Base-by-base conservation (phyloP, 2,329 filamentous ascomycete species). In the Colletotrichum sublineola region DNA sequence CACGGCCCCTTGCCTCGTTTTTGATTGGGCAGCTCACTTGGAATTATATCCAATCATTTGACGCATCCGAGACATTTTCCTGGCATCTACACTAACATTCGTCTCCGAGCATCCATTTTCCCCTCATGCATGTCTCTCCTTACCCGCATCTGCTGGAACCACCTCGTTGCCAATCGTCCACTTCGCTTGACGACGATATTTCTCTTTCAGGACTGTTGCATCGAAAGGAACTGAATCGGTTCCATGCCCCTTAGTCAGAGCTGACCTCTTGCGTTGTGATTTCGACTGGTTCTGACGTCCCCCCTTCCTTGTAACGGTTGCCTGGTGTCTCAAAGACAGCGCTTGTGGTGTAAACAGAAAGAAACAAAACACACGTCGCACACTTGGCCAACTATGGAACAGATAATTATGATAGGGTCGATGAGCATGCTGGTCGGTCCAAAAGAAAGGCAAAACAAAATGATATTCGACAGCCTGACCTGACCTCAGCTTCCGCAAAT, bases 121-220 rank as follows among this genome's bases (percentile, higher is more conserved):
- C 67, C 58, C 50, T 74, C 68, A 75, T 78, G 76, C 76, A 78
- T 79, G 78, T 80, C 78, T 80, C 76, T 78, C 77, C 77, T 65
- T 79, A 77, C 75, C 76, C 73, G 77, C 74, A 70, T 70, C 73
- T 73, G 64, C 63, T 55, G 62, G 71, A 73, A 74, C 52, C 72
- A 52, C 24, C 29, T 67, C 67, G 58, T 66, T 20, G 42, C 69
- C 66, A 68, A 69, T 71, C 68, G 52, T 60, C 55, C 38, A 50
- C 66, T 52, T 65, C 29, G 61, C 48, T 73, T 48, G 40, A 65
- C 70, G 69, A 72, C 24, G 44, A 56, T 20, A 42, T 29, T 70
- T 40, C 66, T 61, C 66, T 61, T 55, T 73, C 46, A 50, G 48
- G 66, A 38, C 48, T 29, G 20, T 50, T 42, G 40, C 38, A n/a